Conservation (phyloP, 2,329 filamentous ascomycete species). For the Onygena corvina region DNA sequence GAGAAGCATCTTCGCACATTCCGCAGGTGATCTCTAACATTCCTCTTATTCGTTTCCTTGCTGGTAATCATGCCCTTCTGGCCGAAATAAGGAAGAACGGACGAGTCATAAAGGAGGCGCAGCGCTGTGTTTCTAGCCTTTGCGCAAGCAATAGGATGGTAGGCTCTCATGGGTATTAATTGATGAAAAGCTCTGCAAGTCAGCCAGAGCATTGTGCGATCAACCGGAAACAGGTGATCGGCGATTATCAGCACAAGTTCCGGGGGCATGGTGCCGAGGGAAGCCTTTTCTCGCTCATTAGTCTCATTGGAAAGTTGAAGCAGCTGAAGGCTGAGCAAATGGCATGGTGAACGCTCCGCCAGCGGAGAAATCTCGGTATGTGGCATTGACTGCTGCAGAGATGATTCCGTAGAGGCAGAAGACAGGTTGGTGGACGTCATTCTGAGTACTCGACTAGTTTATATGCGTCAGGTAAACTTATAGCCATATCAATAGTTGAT, state of each 20-base stretch:
- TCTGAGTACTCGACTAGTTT: too few species aligned
- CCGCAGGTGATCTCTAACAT: neutral
- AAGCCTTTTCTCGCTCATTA: neutral
- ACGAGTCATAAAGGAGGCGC: constrained; percentile 4
- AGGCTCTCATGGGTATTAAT: neutral
- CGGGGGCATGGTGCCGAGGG: neutral
- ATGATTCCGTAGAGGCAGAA: neutral
- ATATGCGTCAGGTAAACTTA: too few species aligned
- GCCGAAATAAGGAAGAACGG: constrained; percentile 7
- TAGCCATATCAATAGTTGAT: too few species aligned
- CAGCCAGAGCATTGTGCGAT: constrained; percentile 19
- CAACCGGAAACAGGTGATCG: constrained; percentile 16
- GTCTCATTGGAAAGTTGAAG: neutral
- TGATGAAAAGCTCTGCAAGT: constrained; percentile 15
- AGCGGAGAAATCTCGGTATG: neutral
- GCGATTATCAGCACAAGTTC: constrained; percentile 12
- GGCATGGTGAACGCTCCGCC: neutral
- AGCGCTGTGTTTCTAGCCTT: constrained; percentile 1
- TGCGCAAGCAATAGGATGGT: neutral
- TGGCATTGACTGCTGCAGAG: neutral
- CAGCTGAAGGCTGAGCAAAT: neutral
- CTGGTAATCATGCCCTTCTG: neutral
- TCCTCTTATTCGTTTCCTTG: neutral
- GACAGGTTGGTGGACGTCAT: too few species aligned
- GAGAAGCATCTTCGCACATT: neutral